Conservation (phyloP, 257 asterid genomes). For the Plectranthus barbatus region DNA sequence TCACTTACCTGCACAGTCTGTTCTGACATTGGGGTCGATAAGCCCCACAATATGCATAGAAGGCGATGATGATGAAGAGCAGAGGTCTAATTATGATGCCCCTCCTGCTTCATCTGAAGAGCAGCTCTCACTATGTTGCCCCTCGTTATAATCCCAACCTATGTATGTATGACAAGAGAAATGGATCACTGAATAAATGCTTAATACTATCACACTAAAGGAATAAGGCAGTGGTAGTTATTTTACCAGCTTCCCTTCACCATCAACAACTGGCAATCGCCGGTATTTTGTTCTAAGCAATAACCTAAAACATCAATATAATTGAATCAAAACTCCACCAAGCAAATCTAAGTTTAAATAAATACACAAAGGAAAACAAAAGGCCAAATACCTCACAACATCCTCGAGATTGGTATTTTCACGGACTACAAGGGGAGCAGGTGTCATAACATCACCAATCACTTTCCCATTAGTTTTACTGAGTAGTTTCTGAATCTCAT, state of each 20-base stretch:
- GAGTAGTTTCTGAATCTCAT: conserved; percentile 62
- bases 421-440: conserved; percentile 49
- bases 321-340: not conserved
- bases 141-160: conserved; percentile 16
- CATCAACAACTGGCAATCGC: conserved; percentile 16
- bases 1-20: not conserved
- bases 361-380: not conserved
- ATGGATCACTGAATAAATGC: not conserved
- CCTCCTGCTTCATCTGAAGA: conserved; percentile 7
- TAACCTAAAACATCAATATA: conserved; percentile 27
- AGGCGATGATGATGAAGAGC: not conserved
- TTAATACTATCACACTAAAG: no score
- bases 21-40: no score
- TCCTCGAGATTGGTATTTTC: conserved; percentile 67
- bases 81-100: not conserved
- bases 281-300: conserved; percentile 54
- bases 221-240: not conserved
- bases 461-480: conserved; percentile 59
- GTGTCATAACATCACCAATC: conserved; percentile 61
- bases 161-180: not conserved
- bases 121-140: conserved; percentile 18
- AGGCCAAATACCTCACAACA: conserved; percentile 48
- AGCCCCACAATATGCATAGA: not conserved
- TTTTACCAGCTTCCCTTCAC: conserved; percentile 14
- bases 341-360: not conserved